Conservation (phyloP, 495 filamentous ascomycete genomes). For the Daldinia grandis region DNA sequence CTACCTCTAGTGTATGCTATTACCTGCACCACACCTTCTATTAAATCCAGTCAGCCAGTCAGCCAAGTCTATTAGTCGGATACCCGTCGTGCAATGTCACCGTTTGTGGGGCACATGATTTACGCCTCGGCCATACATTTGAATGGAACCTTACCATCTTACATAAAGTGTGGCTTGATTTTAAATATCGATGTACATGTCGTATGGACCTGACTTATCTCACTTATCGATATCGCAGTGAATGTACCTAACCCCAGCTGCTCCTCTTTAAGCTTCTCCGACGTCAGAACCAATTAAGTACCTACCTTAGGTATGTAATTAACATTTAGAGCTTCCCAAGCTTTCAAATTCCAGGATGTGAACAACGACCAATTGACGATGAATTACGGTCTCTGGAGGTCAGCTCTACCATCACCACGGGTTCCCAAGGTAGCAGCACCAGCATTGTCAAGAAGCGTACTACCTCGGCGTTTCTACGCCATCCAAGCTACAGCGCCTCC, state of each 20-base stretch:
- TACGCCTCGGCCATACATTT: slow-evolving; percentile 23
- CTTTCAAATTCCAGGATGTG: slow-evolving; percentile 19
- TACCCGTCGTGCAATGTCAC: slow-evolving; percentile 13
- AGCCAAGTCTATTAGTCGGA: neutral
- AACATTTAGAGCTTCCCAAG: slow-evolving; percentile 7
- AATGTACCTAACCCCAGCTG: neutral
- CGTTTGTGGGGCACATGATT: slow-evolving; percentile 37
- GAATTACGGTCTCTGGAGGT: slow-evolving; percentile 37
- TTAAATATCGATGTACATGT: slow-evolving; percentile 30
- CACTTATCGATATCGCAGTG: slow-evolving; percentile 26
- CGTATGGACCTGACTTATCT: neutral
- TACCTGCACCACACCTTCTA: slow-evolving; percentile 5
- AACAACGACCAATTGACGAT: slow-evolving; percentile 36
- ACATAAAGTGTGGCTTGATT: slow-evolving; percentile 33
- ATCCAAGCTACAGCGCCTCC: slow-evolving; percentile 78
- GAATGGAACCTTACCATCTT: neutral
- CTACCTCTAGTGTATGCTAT: no score
- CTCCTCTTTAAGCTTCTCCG: neutral
- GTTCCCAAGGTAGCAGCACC: slow-evolving; percentile 12
- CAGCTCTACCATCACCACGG: slow-evolving; percentile 12
- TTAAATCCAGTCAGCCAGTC: neutral
- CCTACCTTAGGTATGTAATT: no score
- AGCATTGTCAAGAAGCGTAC: neutral
- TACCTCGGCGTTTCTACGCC: slow-evolving; percentile 68
- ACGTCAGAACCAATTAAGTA: slow-evolving; percentile 32